Conservation (phyloP, 176 grass and related monocot species). For the Rhynchospora tenuis region DNA sequence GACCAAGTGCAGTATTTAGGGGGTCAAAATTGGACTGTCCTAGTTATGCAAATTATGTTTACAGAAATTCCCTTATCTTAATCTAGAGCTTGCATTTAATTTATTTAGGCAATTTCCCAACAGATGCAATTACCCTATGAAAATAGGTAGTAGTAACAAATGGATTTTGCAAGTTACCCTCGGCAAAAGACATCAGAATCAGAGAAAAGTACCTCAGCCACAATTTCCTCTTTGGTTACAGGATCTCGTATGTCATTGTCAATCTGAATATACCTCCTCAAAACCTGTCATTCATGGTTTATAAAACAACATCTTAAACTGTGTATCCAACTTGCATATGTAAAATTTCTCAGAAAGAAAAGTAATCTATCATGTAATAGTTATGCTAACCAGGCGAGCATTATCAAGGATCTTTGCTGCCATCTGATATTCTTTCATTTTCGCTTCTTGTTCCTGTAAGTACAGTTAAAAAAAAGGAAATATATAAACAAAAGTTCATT, state of each 20-base stretch:
- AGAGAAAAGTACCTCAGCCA: slow-evolving; percentile 50
- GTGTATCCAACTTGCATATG: slow-evolving; percentile 2
- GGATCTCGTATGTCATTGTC: slow-evolving; percentile 57
- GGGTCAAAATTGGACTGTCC: not conserved
- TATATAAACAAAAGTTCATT: not conserved
- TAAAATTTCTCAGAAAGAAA: not conserved
- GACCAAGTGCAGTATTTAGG: not conserved
- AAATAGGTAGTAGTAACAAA: not conserved
- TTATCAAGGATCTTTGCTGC: slow-evolving; percentile 81
- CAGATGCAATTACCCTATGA: not conserved
- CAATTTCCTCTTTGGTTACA: slow-evolving; percentile 80
- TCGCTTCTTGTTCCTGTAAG: slow-evolving; percentile 48
- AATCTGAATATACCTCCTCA: slow-evolving; percentile 60
- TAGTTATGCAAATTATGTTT: not conserved
- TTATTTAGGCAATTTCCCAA: not conserved
- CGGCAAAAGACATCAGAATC: not conserved
- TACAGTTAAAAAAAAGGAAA: slow-evolving; percentile 13
- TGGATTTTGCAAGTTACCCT: not conserved
- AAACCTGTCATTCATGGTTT: slow-evolving; percentile 36
- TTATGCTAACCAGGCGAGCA: slow-evolving; percentile 48
- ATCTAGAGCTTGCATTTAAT: not conserved
- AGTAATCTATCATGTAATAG: slow-evolving; percentile 2
- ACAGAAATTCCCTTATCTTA: not conserved
- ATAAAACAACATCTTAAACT: not conserved
- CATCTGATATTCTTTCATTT: slow-evolving; percentile 65